Conservation (phyloP, 2,329 filamentous ascomycete genomes). For the Arthrobotrys pseudoclavata region DNA sequence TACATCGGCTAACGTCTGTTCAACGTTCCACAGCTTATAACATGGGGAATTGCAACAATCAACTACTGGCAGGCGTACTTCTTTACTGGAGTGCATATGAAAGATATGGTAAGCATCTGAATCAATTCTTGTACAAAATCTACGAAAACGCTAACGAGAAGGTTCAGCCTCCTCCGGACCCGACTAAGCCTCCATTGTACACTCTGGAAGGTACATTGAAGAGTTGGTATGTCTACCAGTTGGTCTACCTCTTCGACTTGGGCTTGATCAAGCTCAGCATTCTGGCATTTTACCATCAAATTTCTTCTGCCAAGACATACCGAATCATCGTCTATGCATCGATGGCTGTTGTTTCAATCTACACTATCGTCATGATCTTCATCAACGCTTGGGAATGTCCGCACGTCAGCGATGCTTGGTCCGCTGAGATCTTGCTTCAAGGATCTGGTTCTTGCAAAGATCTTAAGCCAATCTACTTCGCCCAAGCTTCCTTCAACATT, state of each 20-base stretch:
- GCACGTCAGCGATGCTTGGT: constrained; percentile 62
- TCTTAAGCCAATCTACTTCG: constrained; percentile 66
- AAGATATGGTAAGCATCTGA: constrained; percentile 48
- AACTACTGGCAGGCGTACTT: constrained; percentile 62
- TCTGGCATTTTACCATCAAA: constrained; percentile 67
- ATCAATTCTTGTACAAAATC: not conserved
- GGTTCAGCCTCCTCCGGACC: constrained; percentile 40
- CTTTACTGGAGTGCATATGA: constrained; percentile 61
- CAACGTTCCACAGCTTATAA: constrained; percentile 57
- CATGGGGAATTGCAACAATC: constrained; percentile 62
- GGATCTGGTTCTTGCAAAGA: constrained; percentile 65
- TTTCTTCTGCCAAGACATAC: constrained; percentile 64
- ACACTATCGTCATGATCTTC: constrained; percentile 64
- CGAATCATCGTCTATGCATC: constrained; percentile 65
- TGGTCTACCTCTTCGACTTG: constrained; percentile 66
- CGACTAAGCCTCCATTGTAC: constrained; percentile 54
- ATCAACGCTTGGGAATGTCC: constrained; percentile 64
- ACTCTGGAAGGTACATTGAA: constrained; percentile 62
- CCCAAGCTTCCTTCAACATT: constrained; percentile 68
- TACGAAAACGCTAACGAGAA: not conserved
- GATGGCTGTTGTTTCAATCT: constrained; percentile 63
- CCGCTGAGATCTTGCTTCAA: constrained; percentile 62
- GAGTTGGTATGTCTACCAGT: constrained; percentile 66
- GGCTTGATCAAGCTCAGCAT: constrained; percentile 67
- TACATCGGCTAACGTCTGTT: constrained; percentile 32